These are phyloP conservation scores for Firmiana major DNA, from an alignment of 345 rosid genomes.

Conservation along the genomic window DNA sequence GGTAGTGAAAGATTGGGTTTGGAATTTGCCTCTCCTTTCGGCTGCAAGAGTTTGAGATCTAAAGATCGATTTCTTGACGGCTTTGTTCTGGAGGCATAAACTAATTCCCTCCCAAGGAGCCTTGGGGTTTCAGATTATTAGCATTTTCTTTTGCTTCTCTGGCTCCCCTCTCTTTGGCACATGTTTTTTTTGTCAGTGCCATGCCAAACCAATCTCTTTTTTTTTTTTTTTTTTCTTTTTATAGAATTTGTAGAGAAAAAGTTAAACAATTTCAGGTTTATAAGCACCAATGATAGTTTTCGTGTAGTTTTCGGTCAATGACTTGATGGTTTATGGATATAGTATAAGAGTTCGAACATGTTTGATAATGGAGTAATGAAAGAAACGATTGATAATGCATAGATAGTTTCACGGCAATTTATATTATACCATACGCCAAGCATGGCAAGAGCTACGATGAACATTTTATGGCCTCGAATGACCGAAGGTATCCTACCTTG, in stretches of 20 bases:
- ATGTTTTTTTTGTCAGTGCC: slow-evolving; percentile 4
- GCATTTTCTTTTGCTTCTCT: slow-evolving; percentile 25
- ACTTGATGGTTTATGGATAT: background rate
- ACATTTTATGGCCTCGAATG: too few species aligned
- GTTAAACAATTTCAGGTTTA: too few species aligned
- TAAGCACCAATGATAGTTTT: background rate
- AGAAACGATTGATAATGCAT: too few species aligned
- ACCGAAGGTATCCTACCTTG: too few species aligned
- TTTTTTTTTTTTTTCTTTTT: too few species aligned
- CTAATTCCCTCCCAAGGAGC: slow-evolving; percentile 19
- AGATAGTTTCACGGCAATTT: too few species aligned
- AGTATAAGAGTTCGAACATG: too few species aligned
- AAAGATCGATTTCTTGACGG: slow-evolving; percentile 43
- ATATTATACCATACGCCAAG: too few species aligned
- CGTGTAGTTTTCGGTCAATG: too few species aligned
- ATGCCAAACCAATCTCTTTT: background rate
- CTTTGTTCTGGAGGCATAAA: slow-evolving; percentile 73
- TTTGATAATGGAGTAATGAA: too few species aligned
- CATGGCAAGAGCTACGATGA: too few species aligned
- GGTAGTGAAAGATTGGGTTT: background rate
- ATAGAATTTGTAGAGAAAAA: background rate
- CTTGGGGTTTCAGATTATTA: slow-evolving; percentile 13
- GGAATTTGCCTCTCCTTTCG: slow-evolving; percentile 54
- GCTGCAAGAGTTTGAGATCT: slow-evolving; percentile 49
- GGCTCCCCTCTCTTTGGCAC: slow-evolving; percentile 38